Conservation (phyloP, 768 basidiomycete species). For the Russula dissimulans region DNA sequence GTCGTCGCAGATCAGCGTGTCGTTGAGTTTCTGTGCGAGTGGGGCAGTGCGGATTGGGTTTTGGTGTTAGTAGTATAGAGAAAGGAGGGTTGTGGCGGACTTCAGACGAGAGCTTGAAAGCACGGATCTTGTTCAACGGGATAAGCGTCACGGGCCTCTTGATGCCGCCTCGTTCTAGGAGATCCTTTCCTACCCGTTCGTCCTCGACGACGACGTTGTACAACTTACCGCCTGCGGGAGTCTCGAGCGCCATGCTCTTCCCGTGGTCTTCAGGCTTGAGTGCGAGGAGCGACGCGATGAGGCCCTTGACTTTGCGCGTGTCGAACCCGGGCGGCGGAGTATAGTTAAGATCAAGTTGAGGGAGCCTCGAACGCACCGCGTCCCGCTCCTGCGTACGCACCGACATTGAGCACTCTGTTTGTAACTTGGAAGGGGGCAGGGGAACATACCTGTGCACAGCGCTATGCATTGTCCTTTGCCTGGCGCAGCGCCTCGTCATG, state of each 20-base stretch:
- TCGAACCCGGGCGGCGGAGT: slow-evolving; percentile 76
- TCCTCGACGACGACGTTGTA: no score
- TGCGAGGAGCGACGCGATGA: slow-evolving; percentile 81
- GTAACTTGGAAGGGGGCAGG: not conserved
- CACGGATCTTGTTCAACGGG: no score
- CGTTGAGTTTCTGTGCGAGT: slow-evolving; percentile 63
- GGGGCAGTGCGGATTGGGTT: not conserved
- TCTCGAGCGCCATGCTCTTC: slow-evolving; percentile 60
- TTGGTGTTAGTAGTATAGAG: no score
- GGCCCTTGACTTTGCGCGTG: slow-evolving; percentile 77
- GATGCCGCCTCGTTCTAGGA: no score
- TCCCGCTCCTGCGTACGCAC: slow-evolving; percentile 50
- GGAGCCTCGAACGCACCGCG: slow-evolving; percentile 34
- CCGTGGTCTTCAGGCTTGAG: slow-evolving; percentile 61
- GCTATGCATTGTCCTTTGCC: no score
- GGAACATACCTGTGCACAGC: slow-evolving; percentile 50
- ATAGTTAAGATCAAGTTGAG: slow-evolving; percentile 78
- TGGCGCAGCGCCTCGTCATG: no score
- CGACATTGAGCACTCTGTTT: not conserved
- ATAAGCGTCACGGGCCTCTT: no score
- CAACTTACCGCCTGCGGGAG: no score
- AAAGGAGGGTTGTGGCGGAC: no score
- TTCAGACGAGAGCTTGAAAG: no score
- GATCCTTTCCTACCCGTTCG: no score
- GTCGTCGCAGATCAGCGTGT: slow-evolving; percentile 36